A percentile compares a stretch with the other conserved stretches of the same genome.
Conservation (phyloP, 805 yeast species). For the Yueomyces sinensis region DNA sequence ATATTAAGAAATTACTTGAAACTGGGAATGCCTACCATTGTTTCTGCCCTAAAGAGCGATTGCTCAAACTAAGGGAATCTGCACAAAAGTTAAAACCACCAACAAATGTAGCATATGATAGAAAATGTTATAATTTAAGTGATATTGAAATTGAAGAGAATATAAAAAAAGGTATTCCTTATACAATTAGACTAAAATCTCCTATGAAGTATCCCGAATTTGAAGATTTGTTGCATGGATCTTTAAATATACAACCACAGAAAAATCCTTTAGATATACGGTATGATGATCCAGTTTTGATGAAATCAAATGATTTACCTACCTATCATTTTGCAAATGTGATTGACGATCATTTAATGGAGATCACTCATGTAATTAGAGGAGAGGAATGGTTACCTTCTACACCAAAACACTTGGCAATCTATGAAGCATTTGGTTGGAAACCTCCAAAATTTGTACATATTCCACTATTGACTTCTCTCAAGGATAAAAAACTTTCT, state of each 20-base stretch:
- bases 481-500: constrained; percentile 63
- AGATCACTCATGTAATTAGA: constrained; percentile 83
- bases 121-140: constrained; percentile 49
- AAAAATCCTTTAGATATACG: constrained; percentile 54
- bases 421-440: constrained; percentile 85
- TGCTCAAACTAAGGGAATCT: constrained; percentile 51
- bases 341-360: constrained; percentile 87
- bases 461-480: constrained; percentile 72
- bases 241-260: constrained; percentile 66
- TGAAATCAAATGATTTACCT: constrained; percentile 91
- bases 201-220: constrained; percentile 61
- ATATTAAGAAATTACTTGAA: constrained; percentile 43
- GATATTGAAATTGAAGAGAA: constrained; percentile 28
- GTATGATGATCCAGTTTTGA: constrained; percentile 77
- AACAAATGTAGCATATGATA: constrained; percentile 82
- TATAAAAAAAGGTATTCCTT: constrained; percentile 26
- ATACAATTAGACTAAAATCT: constrained; percentile 61
- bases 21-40: constrained; percentile 76
- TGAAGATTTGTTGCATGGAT: constrained; percentile 68
- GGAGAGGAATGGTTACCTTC: constrained; percentile 98
- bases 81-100: constrained; percentile 75
- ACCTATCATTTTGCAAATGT: constrained; percentile 96
- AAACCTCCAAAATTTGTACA: constrained; percentile 70
- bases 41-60: constrained; percentile 69
- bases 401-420: constrained; percentile 85